phyloP scores from a whole-genome alignment of 2,329 filamentous ascomycete species.

The Exophiala mesophila region DNA sequence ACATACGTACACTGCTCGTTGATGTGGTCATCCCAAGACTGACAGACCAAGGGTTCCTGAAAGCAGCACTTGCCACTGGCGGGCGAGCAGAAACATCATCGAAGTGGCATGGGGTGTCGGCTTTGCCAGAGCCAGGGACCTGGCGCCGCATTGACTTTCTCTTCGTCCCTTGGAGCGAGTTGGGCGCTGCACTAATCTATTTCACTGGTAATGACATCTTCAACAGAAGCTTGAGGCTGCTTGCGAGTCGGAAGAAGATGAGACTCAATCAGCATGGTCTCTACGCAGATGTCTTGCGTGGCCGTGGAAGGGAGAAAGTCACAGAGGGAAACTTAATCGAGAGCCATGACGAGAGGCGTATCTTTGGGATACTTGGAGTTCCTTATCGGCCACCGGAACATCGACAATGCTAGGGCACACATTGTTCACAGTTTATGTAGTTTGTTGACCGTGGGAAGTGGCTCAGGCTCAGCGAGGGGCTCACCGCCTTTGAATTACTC shows the following conservation, averaged over 20 bases:
- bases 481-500: no score
- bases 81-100: constrained; percentile 53
- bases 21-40: constrained; percentile 60
- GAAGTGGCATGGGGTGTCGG: constrained; percentile 86
- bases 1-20: constrained; percentile 60
- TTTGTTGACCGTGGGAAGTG: neutral
- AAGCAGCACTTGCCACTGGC: constrained; percentile 59
- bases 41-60: constrained; percentile 60
- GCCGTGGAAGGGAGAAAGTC: constrained; percentile 53
- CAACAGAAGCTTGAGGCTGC: constrained; percentile 75
- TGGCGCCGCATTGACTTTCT: constrained; percentile 85
- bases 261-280: constrained; percentile 78
- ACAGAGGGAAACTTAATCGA: constrained; percentile 68
- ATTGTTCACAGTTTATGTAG: neutral
- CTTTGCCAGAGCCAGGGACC: constrained; percentile 53
- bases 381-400: constrained; percentile 69
- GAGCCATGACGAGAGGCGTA: constrained; percentile 67
- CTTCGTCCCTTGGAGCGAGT: constrained; percentile 71
- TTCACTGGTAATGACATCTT: constrained; percentile 96
- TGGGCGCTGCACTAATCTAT: constrained; percentile 84
- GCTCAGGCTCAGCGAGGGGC: no score
- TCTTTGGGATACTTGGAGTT: constrained; percentile 78
- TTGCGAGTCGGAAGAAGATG: constrained; percentile 78
- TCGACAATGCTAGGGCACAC: constrained; percentile 32
- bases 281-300: constrained; percentile 65